phyloP scores from a whole-genome alignment of 129 eudicot species.

The Artemisia argyi region DNA sequence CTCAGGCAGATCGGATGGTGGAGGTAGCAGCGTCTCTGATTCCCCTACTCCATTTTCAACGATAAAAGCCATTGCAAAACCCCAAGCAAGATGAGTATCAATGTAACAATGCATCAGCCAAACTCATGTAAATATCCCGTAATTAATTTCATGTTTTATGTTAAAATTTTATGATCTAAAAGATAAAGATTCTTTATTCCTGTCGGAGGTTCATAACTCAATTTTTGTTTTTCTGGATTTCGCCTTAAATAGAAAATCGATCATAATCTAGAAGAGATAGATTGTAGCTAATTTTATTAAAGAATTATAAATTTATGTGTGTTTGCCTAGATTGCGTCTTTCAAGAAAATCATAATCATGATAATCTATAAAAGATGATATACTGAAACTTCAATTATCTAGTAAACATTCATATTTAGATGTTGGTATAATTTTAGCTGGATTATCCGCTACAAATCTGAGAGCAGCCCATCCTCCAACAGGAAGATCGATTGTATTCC shows the following conservation, averaged over 20 bases:
- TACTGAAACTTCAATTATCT: too few species aligned
- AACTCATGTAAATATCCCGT: neutral
- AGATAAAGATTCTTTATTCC: too few species aligned
- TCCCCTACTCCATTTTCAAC: constrained; percentile 7
- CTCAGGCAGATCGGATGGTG: neutral
- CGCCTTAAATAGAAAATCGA: too few species aligned
- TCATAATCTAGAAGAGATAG: neutral
- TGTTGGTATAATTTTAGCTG: constrained; percentile 40
- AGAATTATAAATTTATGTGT: too few species aligned
- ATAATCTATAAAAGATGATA: too few species aligned
- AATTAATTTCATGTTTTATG: constrained; percentile 1
- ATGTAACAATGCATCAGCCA: constrained; percentile 14
- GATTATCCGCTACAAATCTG: constrained; percentile 74
- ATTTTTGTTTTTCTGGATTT: too few species aligned
- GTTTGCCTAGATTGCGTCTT: neutral
- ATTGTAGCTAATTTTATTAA: too few species aligned
- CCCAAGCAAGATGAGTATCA: constrained; percentile 7
- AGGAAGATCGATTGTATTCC: constrained; percentile 61
- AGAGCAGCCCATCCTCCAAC: constrained; percentile 83
- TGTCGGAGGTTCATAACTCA: too few species aligned
- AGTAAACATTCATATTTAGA: constrained; percentile 10
- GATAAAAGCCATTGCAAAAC: constrained; percentile 11
- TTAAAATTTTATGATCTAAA: too few species aligned
- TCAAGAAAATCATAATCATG: too few species aligned
- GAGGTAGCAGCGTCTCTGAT: constrained; percentile 3